Evolutionary conservation across 495 filamentous ascomycete genomes (phyloP), one percentile per base, ranked within the genome.

Genomic region (Penicillium canariense): DNA sequence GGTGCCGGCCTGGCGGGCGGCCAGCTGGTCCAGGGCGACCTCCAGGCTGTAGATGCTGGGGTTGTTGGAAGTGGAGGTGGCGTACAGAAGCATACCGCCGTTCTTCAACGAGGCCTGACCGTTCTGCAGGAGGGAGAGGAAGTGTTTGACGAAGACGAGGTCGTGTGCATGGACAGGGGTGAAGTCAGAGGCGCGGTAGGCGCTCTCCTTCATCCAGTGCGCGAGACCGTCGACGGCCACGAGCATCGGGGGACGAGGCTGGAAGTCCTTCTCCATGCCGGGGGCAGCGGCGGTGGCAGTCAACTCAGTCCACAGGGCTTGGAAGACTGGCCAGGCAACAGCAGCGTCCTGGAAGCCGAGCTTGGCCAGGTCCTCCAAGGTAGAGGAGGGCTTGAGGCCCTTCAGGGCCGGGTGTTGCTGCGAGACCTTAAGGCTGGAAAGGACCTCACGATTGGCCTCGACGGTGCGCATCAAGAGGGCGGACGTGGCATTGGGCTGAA

Each of bases 101-200:
- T 90, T 90, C 17, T 84, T 77, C 42, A 97, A 80, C 5, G 62
- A 55, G 25, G 72, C 43, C 23, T 62, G 38, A 2, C 89, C 89
- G 0, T 65, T 64, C 62, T 70, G 65, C 47, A 98, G 77, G 51
- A 84, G 77, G 11, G 85, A 82, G 22, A 87, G 64, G 73, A 95
- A 97, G 49, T 87, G 80, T n/a, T 81, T 77, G 22, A 94, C 78
- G 34, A 96, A 77, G 7, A 81, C 78, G 26, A 98, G 79, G 62
- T 96, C 86, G 72, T 96, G 90, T 15, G 94, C 80, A 77, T 98
- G 94, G 62, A 98, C 88, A 17, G 73, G 81, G 48, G 88, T 76
- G 61, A 80, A 87, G 20, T 84, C 75, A 0, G 83, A 65, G 23
- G 79, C 77, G 48, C 86, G 84, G 72, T 98, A 97, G 18, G 80